Evolutionary conservation across 169 alveolate genomes (phyloP).

Genomic region (Plasmodium yoelii): DNA sequence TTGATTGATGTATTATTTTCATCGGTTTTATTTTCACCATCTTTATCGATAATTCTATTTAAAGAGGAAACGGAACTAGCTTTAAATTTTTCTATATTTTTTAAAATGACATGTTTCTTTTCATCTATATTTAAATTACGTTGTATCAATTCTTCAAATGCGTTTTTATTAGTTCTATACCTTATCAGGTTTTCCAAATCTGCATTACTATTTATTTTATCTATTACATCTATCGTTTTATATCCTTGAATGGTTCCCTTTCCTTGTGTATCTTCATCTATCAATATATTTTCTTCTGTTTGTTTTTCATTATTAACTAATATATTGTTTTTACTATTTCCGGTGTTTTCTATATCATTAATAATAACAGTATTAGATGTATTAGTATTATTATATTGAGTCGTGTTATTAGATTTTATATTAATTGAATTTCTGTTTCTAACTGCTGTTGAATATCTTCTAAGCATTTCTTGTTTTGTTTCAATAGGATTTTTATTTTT

Average conservation of each 20-base stretch:
- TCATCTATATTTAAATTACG: slow-evolving; percentile 1
- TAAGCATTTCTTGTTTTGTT: slow-evolving; percentile 29
- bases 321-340: not conserved
- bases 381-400: too few relatives aligned
- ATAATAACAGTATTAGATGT: too few relatives aligned
- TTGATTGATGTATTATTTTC: not conserved
- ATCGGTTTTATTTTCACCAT: not conserved
- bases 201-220: not conserved
- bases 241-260: not conserved
- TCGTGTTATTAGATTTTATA: not conserved
- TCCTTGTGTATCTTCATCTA: not conserved
- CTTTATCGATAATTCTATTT: not conserved
- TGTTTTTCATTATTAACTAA: not conserved
- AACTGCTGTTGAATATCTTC: slow-evolving; percentile 41
- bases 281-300: not conserved
- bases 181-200: not conserved
- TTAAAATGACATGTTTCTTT: not conserved
- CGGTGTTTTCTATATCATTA: slow-evolving; percentile 2
- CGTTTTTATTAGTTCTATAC: not conserved
- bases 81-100: not conserved
- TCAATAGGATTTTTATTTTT: slow-evolving; percentile 8
- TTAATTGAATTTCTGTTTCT: slow-evolving; percentile 10
- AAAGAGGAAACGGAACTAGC: not conserved
- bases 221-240: not conserved
- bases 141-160: not conserved